These are phyloP conservation scores for Paramecium bursaria DNA, from an alignment of 73 alveolate genomes.

Conservation along the genomic window DNA sequence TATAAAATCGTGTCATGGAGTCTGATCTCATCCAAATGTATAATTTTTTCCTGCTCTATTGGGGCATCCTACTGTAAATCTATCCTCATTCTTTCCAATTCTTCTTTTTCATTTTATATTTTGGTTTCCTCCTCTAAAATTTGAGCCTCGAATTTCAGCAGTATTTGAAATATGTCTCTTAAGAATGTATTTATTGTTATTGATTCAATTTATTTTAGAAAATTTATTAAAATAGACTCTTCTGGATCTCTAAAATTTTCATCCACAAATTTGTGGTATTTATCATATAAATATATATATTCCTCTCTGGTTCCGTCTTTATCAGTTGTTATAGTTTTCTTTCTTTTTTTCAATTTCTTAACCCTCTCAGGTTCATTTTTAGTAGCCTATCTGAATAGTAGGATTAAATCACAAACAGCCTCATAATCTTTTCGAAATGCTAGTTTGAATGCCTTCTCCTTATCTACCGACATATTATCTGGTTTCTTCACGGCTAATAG, in stretches of 20 bases:
- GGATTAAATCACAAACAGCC: constrained; percentile 13
- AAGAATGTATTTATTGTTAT: no score
- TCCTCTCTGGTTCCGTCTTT: neutral
- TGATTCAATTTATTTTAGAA: neutral
- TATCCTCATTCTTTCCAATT: neutral
- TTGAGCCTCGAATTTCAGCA: no score
- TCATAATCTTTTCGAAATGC: constrained; percentile 7
- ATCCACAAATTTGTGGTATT: neutral
- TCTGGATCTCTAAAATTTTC: neutral
- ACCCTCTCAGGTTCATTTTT: neutral
- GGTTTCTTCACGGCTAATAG: neutral
- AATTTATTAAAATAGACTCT: neutral
- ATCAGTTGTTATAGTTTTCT: no score
- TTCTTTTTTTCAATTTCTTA: constrained; percentile 27
- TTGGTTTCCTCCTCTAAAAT: neutral
- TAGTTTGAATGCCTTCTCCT: neutral
- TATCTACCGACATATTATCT: neutral
- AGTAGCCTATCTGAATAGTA: constrained; percentile 7
- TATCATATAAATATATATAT: no score
- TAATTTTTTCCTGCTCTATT: no score
- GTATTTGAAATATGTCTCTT: no score
- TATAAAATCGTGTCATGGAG: neutral
- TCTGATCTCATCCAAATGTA: no score
- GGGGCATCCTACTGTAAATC: neutral
- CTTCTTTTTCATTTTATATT: neutral